phyloP scores from a whole-genome alignment of 2,329 filamentous ascomycete species.

The Fusarium incarnatum region DNA sequence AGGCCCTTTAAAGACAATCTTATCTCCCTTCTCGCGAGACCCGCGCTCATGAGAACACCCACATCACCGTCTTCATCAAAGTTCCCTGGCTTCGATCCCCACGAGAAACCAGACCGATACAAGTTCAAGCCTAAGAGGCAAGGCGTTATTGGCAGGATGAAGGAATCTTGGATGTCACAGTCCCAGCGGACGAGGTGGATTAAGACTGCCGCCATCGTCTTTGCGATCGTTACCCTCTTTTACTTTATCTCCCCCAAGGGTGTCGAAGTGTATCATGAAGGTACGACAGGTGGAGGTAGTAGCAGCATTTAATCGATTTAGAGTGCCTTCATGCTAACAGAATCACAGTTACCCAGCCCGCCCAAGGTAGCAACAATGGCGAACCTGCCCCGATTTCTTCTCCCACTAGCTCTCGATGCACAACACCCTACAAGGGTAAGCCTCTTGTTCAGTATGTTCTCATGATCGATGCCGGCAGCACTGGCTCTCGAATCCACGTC shows the following conservation, averaged over 20 bases:
- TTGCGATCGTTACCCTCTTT: slow-evolving; percentile 70
- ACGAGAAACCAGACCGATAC: slow-evolving; percentile 75
- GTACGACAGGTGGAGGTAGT: slow-evolving; percentile 47
- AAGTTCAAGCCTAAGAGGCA: slow-evolving; percentile 58
- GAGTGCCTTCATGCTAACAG: slow-evolving; percentile 17
- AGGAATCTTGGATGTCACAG: slow-evolving; percentile 70
- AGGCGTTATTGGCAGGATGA: slow-evolving; percentile 65
- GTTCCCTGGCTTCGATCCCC: slow-evolving; percentile 68
- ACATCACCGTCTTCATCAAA: slow-evolving; percentile 70
- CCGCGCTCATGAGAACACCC: slow-evolving; percentile 69
- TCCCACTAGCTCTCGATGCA: slow-evolving; percentile 79
- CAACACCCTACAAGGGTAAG: slow-evolving; percentile 86
- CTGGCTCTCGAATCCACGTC: slow-evolving; percentile 96
- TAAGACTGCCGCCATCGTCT: slow-evolving; percentile 72
- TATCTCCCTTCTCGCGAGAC: slow-evolving; percentile 31
- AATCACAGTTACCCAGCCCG: slow-evolving; percentile 41
- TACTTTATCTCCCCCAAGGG: slow-evolving; percentile 72
- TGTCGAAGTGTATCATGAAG: slow-evolving; percentile 64
- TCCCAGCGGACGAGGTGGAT: slow-evolving; percentile 73
- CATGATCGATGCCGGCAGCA: slow-evolving; percentile 99
- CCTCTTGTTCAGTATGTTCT: slow-evolving; percentile 96
- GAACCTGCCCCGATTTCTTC: slow-evolving; percentile 70
- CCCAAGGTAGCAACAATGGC: slow-evolving; percentile 52
- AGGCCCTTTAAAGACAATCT: slow-evolving; percentile 37
- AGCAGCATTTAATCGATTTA: background rate